Evolutionary conservation across 1,139 yeast species (phyloP).

Genomic region (Pneumocystis jirovecii): DNA sequence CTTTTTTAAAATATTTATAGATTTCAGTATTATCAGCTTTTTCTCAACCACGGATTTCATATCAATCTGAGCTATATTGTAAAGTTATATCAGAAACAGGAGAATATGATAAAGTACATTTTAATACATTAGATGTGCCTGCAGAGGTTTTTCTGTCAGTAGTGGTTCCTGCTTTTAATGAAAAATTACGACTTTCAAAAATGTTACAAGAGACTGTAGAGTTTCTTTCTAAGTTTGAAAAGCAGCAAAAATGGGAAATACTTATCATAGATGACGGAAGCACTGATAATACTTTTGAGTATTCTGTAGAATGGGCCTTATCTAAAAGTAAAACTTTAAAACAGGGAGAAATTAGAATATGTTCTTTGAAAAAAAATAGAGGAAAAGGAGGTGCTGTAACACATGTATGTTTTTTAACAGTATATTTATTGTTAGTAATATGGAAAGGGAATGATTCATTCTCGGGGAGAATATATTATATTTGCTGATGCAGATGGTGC

Average conservation of each 20-base stretch:
- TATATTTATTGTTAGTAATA: not conserved
- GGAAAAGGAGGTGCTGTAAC: constrained; percentile 98
- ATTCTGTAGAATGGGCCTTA: constrained; percentile 54
- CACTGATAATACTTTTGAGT: constrained; percentile 58
- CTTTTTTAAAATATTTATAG: not conserved
- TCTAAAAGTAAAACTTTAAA: constrained; percentile 23
- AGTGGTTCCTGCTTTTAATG: constrained; percentile 86
- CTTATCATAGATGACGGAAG: constrained; percentile 88
- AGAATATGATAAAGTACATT: not conserved
- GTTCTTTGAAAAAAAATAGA: constrained; percentile 54
- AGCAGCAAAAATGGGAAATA: constrained; percentile 44
- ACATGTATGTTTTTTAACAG: constrained; percentile 30
- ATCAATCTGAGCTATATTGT: not conserved
- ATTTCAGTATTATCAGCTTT: not conserved
- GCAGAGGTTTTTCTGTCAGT: constrained; percentile 41
- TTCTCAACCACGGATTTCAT: not conserved
- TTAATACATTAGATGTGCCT: constrained; percentile 4
- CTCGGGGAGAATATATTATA: constrained; percentile 56
- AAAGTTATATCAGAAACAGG: not conserved
- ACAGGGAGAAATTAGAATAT: constrained; percentile 54
- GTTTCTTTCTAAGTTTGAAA: constrained; percentile 27
- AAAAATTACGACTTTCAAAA: constrained; percentile 49
- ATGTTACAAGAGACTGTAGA: constrained; percentile 70
- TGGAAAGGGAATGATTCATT: constrained; percentile 47
- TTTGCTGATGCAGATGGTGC: constrained; percentile 99